Evolutionary conservation across 2,329 filamentous ascomycete species (phyloP).

Genomic region (Alternaria brassicae): DNA sequence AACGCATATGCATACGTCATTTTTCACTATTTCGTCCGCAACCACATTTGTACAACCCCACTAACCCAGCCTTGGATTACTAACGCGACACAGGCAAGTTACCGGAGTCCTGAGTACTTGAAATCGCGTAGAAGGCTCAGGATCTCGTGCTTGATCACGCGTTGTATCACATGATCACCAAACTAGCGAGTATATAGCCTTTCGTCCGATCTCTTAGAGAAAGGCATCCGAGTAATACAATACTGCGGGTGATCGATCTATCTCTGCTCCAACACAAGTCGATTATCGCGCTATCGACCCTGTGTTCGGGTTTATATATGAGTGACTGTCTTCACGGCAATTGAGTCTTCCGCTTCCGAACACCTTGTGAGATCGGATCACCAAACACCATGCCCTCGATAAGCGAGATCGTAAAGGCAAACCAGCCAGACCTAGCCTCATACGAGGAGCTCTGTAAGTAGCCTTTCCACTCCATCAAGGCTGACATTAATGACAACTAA

Average conservation of each 20-base stretch:
- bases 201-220: too few relatives aligned
- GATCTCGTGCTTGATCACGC: too few relatives aligned
- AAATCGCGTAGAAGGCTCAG: too few relatives aligned
- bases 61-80: not conserved
- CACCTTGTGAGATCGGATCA: not conserved
- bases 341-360: not conserved
- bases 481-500: slow-evolving; percentile 13
- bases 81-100: slow-evolving; percentile 16
- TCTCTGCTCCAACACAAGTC: too few relatives aligned
- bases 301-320: not conserved
- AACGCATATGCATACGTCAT: slow-evolving; percentile 25
- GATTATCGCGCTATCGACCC: slow-evolving; percentile 2
- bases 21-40: slow-evolving; percentile 28
- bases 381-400: slow-evolving; percentile 37
- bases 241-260: too few relatives aligned
- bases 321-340: not conserved
- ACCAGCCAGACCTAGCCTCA: slow-evolving; percentile 34
- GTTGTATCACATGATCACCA: too few relatives aligned
- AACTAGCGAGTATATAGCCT: too few relatives aligned
- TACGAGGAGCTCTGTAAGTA: slow-evolving; percentile 47
- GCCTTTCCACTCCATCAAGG: not conserved
- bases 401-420: slow-evolving; percentile 32
- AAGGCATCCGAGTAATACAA: too few relatives aligned
- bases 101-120: too few relatives aligned
- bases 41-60: slow-evolving; percentile 9